A percentile compares a stretch with the other conserved stretches of the same genome.
phyloP scores from a whole-genome alignment of 1,284 basidiomycete species.

The Vanrija humicola region DNA sequence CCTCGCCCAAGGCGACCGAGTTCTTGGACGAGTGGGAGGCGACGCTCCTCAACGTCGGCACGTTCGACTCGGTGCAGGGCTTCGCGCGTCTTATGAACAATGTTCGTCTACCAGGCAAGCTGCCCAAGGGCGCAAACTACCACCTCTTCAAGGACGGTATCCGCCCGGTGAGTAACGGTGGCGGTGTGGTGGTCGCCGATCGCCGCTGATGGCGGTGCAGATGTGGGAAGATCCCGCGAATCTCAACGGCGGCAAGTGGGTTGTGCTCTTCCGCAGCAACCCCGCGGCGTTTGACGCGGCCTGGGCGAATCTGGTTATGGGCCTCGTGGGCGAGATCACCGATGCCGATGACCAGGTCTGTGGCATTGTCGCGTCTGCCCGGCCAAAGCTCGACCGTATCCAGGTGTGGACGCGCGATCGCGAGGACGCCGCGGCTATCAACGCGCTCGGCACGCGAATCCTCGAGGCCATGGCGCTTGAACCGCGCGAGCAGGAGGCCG shows the following conservation, averaged over 20 bases:
- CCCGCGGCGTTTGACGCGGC: conserved; percentile 70
- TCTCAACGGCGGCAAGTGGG: conserved; percentile 88
- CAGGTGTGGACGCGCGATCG: conserved; percentile 82
- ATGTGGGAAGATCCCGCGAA: conserved; percentile 98
- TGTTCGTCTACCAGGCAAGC: conserved; percentile 80
- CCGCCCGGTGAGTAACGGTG: conserved; percentile 29
- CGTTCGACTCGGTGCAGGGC: conserved; percentile 75
- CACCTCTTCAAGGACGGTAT: conserved; percentile 76
- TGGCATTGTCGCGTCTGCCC: conserved; percentile 81
- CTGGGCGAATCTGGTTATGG: conserved; percentile 89
- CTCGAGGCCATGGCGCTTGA: conserved; percentile 61
- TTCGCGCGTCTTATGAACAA: conserved; percentile 95
- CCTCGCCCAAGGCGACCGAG: conserved; percentile 27
- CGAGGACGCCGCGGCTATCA: conserved; percentile 71
- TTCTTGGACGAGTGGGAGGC: conserved; percentile 54
- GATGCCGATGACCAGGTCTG: conserved; percentile 80
- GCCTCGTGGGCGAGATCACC: conserved; percentile 81
- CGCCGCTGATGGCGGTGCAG: conserved; percentile 47
- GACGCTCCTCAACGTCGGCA: conserved; percentile 69
- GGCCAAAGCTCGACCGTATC: conserved; percentile 82
- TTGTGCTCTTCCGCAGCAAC: conserved; percentile 76
- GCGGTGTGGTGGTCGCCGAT: neutral
- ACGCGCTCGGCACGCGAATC: conserved; percentile 74
- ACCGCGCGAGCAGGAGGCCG: conserved; percentile 61
- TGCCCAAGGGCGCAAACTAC: conserved; percentile 85